Evolutionary conservation across 1,284 basidiomycete genomes (phyloP).

Genomic region (Meripilus lineatus): DNA sequence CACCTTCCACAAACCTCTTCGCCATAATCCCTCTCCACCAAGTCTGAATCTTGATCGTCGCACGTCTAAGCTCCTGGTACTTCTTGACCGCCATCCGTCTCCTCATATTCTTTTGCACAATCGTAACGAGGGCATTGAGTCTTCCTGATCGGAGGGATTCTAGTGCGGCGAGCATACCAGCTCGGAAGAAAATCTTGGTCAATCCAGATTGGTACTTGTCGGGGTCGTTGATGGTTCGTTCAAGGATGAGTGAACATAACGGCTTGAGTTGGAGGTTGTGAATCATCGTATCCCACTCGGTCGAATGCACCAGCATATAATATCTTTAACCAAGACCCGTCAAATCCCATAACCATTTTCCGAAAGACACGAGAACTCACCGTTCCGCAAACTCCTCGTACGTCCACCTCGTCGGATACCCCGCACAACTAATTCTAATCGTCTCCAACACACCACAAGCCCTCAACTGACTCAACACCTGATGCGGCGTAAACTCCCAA

Average conservation of each 20-base stretch:
- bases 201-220: constrained; percentile 98
- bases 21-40: constrained; percentile 91
- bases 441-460: constrained; percentile 99
- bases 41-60: constrained; percentile 86
- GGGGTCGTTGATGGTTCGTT: constrained; percentile 83
- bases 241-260: constrained; percentile 85
- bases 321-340: constrained; percentile 52
- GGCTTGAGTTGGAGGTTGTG: constrained; percentile 74
- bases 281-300: constrained; percentile 81
- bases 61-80: constrained; percentile 69
- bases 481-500: constrained; percentile 96
- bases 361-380: constrained; percentile 37
- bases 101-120: constrained; percentile 97
- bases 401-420: constrained; percentile 98
- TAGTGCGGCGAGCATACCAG: constrained; percentile 97
- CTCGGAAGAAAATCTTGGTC: constrained; percentile 99
- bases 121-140: constrained; percentile 87
- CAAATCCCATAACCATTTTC: constrained; percentile 5
- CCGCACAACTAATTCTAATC: constrained; percentile 97
- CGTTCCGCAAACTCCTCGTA: constrained; percentile 99
- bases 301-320: constrained; percentile 92
- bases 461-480: constrained; percentile 92
- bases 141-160: constrained; percentile 87
- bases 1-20: constrained; percentile 61
- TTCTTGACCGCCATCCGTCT: constrained; percentile 80